These are phyloP conservation scores for Naganishia antarctica DNA, from an alignment of 768 basidiomycete genomes.

Conservation along the genomic window DNA sequence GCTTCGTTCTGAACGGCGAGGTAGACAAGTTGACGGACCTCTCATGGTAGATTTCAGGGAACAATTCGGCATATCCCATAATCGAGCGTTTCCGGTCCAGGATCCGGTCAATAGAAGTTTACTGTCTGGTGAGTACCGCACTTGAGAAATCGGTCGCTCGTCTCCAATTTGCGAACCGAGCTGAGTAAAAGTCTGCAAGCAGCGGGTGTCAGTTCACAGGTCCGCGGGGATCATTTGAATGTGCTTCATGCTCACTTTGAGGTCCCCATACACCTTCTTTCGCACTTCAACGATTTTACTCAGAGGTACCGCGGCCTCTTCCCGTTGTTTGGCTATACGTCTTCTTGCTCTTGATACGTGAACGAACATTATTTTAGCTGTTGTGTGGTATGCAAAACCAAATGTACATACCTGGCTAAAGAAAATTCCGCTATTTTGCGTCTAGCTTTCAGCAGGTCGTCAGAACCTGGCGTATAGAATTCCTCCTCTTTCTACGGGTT, in stretches of 20 bases:
- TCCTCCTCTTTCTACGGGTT: constrained; percentile 66
- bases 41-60: constrained; percentile 69
- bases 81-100: constrained; percentile 90
- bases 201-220: neutral
- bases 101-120: constrained; percentile 83
- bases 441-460: constrained; percentile 79
- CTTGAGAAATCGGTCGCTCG: constrained; percentile 85
- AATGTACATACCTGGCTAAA: constrained; percentile 71
- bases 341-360: constrained; percentile 78
- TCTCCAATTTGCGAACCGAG: constrained; percentile 98
- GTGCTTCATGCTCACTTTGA: constrained; percentile 65
- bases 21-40: constrained; percentile 53
- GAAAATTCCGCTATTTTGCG: constrained; percentile 87
- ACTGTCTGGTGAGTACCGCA: constrained; percentile 90
- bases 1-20: neutral
- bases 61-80: constrained; percentile 93
- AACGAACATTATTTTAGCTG: too few relatives aligned
- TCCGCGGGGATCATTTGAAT: neutral
- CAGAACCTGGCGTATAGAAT: constrained; percentile 87
- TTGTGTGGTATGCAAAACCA: too few relatives aligned
- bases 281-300: constrained; percentile 85
- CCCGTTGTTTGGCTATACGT: constrained; percentile 83
- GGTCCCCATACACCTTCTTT: constrained; percentile 79
- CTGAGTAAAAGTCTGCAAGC: constrained; percentile 70
- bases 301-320: constrained; percentile 81